Base-by-base conservation (phyloP, 805 yeast species). In the Candida vaughaniae region DNA sequence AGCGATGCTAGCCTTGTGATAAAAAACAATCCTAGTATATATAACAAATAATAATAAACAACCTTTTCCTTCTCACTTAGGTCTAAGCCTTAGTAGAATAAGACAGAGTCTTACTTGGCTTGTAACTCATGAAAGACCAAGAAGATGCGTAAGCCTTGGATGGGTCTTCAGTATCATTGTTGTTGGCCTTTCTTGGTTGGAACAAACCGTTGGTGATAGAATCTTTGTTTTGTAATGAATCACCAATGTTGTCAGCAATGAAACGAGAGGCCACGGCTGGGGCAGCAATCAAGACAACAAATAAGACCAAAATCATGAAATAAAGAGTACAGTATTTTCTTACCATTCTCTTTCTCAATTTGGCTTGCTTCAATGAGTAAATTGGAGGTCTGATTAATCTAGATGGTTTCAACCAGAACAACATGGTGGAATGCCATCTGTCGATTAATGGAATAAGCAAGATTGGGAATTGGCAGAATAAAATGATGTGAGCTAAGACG, bases 331-430 rank as follows among this genome's bases (percentile, higher is more conserved):
- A 81, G 74, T 93, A 93, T 69, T 88, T 89, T 67, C 85, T 82
- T 25, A 93, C 95, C 95, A 93, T 91, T 73, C 99, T 83, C 84
- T 85, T 88, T 62, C 99, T 85, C 65, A 90, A 80, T 70, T 87
- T 83, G 40, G 95, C 91, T 73, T 93, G 98, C 71, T 93, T 93
- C 70, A 91, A 73, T 14, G 98, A 88, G 71, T 88, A 90, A 61
- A 93, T 89, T 55, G 99, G 98, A 45, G 97, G 97, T 68, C 98
- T 85, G 58, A 93, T 90, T 71, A 89, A 95, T 70, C 95, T 83
- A 46, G 93, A 66, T 40, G 99, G 99, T 63, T 88, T 86, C 69
- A 95, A 83, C 99, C 99, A 93, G 83, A 93, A 93, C 67, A 93
- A 75, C 95, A 91, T 84, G 64, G 89, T 82, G 31, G 99, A 91